These are phyloP conservation scores for Erodium maritimum DNA, from an alignment of 345 rosid genomes.

Conservation along the genomic window DNA sequence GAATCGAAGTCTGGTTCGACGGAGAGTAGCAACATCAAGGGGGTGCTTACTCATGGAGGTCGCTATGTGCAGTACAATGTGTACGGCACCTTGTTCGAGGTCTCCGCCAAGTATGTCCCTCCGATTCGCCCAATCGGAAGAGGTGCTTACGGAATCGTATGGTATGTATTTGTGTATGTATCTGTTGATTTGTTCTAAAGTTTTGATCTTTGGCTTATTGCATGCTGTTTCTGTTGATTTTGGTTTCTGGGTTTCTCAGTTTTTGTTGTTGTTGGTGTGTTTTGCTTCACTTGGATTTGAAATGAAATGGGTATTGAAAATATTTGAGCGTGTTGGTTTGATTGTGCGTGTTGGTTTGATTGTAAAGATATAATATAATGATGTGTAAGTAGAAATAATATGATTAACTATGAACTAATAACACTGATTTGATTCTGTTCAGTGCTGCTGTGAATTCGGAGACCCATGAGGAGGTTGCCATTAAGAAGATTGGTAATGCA, in stretches of 20 bases:
- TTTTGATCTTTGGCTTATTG: not conserved
- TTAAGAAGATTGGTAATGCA: conserved; percentile 19
- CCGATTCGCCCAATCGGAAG: conserved; percentile 69
- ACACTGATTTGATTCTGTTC: conserved; percentile 1
- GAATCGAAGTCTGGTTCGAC: conserved; percentile 23
- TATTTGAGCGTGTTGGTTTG: no score
- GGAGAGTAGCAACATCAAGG: conserved; percentile 23
- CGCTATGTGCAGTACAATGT: conserved; percentile 61
- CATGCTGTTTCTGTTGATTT: no score
- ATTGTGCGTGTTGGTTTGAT: no score
- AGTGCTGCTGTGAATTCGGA: conserved; percentile 65
- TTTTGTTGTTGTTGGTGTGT: no score
- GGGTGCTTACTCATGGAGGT: conserved; percentile 54
- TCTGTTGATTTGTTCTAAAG: not conserved
- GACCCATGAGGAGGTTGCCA: conserved; percentile 59
- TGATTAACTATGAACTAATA: no score
- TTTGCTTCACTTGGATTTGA: no score
- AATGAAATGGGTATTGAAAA: no score
- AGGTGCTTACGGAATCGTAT: conserved; percentile 65
- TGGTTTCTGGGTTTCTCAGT: no score
- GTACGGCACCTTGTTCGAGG: conserved; percentile 61
- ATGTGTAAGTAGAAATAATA: no score
- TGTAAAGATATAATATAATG: no score
- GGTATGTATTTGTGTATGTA: conserved; percentile 23
- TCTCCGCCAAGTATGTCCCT: conserved; percentile 57